Base-by-base conservation (phyloP, 2,329 filamentous ascomycete genomes). In the Ramichloridium luteum region DNA sequence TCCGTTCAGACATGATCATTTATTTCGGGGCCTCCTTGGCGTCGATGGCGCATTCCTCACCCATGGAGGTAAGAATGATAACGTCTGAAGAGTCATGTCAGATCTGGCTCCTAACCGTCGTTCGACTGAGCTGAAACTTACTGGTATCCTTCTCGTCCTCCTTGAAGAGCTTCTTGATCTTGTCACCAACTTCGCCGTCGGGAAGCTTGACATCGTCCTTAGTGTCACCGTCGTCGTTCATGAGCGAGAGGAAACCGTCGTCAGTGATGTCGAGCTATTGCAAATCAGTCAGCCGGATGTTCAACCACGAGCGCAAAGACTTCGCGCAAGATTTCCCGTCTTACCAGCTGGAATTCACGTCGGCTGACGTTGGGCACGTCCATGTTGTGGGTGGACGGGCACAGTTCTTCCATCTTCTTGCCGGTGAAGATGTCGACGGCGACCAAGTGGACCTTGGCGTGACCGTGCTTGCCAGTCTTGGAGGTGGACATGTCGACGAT, bases 391-490 rank as follows among this genome's bases (percentile, higher is more conserved):
- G 90, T 98, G 61, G 90, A 98, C 53, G 90, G 90, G 66, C 79
- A 94, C 44, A 98, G 77, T 71, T 98, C 92, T 73, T 98, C 90
- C 50, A 93, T 75, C 79, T 98, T 98, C 83, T 94, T 98, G 76
- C 74, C 74, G 49, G 86, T 98, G 80, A 98, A 98, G 72, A 98
- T 96, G 65, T 98, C 90, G 63, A 92, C 77, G 60, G 85, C 90
- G 58, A 94, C 80, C 55, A 98, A 71, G 70, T 98, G 88, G 64
- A 98, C 90, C 80, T 98, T 98, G 70, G 90, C 90, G 82, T 98
- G 92, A 66, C 90, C 90, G 81, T 98, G 90, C 84, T 98, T 98
- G 70, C 90, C 90, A 52, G 90, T 98, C 86, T 98, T 98, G 65
- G 90, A 98, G 72, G 90, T 98, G 53, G 85, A 93, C 92, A 98